Base-by-base conservation (phyloP, 2,329 filamentous ascomycete genomes). In the Aspergillus sp. region DNA sequence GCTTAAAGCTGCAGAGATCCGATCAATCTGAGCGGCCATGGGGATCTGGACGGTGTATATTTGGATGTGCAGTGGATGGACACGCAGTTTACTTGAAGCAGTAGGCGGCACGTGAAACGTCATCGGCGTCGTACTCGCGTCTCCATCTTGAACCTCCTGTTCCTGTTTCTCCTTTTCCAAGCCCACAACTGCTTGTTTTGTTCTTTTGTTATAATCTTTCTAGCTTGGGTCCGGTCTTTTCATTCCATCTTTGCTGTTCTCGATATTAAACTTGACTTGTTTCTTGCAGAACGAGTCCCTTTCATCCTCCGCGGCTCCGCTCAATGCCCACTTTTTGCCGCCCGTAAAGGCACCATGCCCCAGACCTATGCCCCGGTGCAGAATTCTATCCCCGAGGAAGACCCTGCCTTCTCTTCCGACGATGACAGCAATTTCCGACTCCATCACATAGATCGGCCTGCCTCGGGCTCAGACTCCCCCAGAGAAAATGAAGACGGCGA, bases 301-400 rank as follows among this genome's bases (percentile, higher is more conserved):
- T 42, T 5, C 17, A 17, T 17, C 20, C 19, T 13, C 8, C 47
- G 17, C 44, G 15, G 11, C 30, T n/a, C 20, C 40, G 15, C 17
- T 27, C 37, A 44, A 55, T 55, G 53, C 27, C 19, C 50, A 11
- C n/a, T 19, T 44, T 19, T 12, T 53, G 44, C 51, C 27, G 17
- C 51, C 37, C 15, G n/a, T 53, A n/a, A 52, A 51, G 58, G 58
- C 58, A 61, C 56, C 40, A 61, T 61, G 59, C 59, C 59, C 12
- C 51, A 55, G 30, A 50, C 51, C 42, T 54, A 66, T 41, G 52
- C 62, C 27, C 63, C 61, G 8, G 19, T 66, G 13, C 60, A 63
- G 19, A 56, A 61, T 12, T 54, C 61, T 30, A 63, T 66, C 51
- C 61, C 64, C 42, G 64, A 66, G 19, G 64, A 66, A 46, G 51